Evolutionary conservation across 495 filamentous ascomycete genomes (phyloP), one percentile per base, ranked within the genome.

Genomic region (Parmelia sp.): DNA sequence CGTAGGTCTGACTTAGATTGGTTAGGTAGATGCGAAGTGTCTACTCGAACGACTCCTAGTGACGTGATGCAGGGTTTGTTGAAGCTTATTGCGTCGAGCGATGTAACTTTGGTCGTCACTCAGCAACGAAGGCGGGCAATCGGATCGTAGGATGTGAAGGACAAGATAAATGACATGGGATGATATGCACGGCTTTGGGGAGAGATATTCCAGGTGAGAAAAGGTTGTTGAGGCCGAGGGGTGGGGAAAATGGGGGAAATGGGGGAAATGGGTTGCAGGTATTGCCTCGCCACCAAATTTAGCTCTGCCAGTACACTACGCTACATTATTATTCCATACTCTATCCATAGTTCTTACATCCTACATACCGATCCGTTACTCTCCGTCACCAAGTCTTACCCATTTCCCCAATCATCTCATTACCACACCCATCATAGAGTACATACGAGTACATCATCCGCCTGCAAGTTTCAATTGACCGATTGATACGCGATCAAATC

Each of bases 101-200:
- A 55, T 55, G 51, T 55, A 55, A 55, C 51, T 33, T 17, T 55
- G 51, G 51, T 55, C 51, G 51, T 55, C 29, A 55, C 51, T n/a
- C 23, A 51, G 49, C 51, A 17, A 47, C 6, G 21, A 21, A 33
- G 51, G 33, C 0, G 29, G 29, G 27, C 27, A 55, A 55, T 19
- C 25, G 25, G 45, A 5, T 25, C 21, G 37, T 53, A 21, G 31
- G 15, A 33, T n/a, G 12, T n/a, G n/a, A n/a, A n/a, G n/a, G n/a
- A n/a, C n/a, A n/a, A n/a, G n/a, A n/a, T n/a, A n/a, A n/a, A n/a
- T n/a, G n/a, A n/a, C n/a, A n/a, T n/a, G n/a, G n/a, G n/a, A n/a
- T n/a, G n/a, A n/a, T n/a, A n/a, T n/a, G n/a, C n/a, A n/a, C n/a
- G n/a, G n/a, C n/a, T n/a, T n/a, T n/a, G n/a, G n/a, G n/a, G n/a